These are phyloP conservation scores for Coprinopsis marcescibilis DNA, from an alignment of 768 basidiomycete genomes.

Conservation along the genomic window DNA sequence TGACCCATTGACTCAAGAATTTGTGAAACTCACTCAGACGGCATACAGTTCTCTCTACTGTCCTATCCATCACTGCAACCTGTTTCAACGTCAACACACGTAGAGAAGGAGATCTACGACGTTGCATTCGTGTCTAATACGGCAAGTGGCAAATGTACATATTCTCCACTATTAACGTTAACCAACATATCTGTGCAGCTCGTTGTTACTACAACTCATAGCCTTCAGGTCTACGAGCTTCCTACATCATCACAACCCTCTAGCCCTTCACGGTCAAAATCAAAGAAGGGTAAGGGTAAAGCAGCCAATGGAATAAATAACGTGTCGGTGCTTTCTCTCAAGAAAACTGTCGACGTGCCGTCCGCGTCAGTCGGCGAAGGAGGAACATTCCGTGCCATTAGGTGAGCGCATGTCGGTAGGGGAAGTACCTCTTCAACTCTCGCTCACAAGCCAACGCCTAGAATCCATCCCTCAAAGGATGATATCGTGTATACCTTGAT, in stretches of 20 bases:
- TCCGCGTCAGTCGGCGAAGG: slow-evolving; percentile 39
- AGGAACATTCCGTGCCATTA: slow-evolving; percentile 61
- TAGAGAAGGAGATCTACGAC: slow-evolving; percentile 82
- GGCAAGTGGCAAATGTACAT: slow-evolving; percentile 31
- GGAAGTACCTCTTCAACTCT: neutral
- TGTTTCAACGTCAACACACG: slow-evolving; percentile 43
- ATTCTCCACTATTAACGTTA: neutral
- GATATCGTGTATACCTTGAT: slow-evolving; percentile 62
- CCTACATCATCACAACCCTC: slow-evolving; percentile 25
- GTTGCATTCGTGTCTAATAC: slow-evolving; percentile 66
- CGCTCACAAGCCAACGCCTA: slow-evolving; percentile 18
- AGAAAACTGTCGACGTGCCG: slow-evolving; percentile 53
- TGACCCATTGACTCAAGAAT: slow-evolving; percentile 3
- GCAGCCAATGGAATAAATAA: slow-evolving; percentile 11
- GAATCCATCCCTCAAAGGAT: slow-evolving; percentile 50
- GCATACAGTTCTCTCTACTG: slow-evolving; percentile 58
- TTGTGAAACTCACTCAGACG: slow-evolving; percentile 7
- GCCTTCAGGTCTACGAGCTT: slow-evolving; percentile 57
- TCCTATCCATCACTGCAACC: slow-evolving; percentile 54
- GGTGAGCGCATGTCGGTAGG: slow-evolving; percentile 27
- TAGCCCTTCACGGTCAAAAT: slow-evolving; percentile 28
- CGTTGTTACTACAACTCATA: slow-evolving; percentile 58
- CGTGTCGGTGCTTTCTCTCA: slow-evolving; percentile 29
- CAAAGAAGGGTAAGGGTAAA: slow-evolving; percentile 29
- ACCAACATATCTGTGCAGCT: slow-evolving; percentile 37